These are phyloP conservation scores for Bipolaris sorokiniana DNA, from an alignment of 2,329 filamentous ascomycete genomes.

Conservation along the genomic window DNA sequence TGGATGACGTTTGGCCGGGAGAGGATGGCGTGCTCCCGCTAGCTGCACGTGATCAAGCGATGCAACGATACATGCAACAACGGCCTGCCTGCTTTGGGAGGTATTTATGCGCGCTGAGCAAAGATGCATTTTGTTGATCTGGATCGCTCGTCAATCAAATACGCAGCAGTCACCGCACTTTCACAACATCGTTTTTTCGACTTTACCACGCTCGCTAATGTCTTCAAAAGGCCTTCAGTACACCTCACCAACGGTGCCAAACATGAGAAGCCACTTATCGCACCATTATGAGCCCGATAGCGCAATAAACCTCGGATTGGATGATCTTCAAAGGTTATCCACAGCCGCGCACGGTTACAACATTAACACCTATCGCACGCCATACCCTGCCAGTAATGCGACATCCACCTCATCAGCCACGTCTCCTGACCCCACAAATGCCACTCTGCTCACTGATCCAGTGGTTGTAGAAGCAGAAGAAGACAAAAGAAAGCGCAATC, in stretches of 20 bases:
- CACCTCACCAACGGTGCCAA: slow-evolving; percentile 34
- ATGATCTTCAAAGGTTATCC: slow-evolving; percentile 41
- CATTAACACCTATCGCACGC: slow-evolving; percentile 35
- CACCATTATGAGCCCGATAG: slow-evolving; percentile 34
- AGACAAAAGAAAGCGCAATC: slow-evolving; percentile 88
- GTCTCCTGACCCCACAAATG: slow-evolving; percentile 28
- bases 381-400: slow-evolving; percentile 44
- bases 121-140: slow-evolving; percentile 5
- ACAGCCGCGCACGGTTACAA: slow-evolving; percentile 34
- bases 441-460: slow-evolving; percentile 28
- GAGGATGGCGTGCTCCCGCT: slow-evolving; percentile 27
- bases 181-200: slow-evolving; percentile 8
- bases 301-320: slow-evolving; percentile 30
- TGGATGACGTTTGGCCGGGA: slow-evolving; percentile 33
- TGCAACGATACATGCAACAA: slow-evolving; percentile 13
- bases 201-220: slow-evolving; percentile 32
- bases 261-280: slow-evolving; percentile 37
- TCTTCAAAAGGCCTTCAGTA: slow-evolving; percentile 35
- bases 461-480: slow-evolving; percentile 68
- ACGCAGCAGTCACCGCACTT: slow-evolving; percentile 2
- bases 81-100: slow-evolving; percentile 26
- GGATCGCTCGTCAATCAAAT: slow-evolving; percentile 8
- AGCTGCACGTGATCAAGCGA: slow-evolving; percentile 26
- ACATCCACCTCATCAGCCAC: slow-evolving; percentile 36
- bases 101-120: slow-evolving; percentile 24